Evolutionary conservation across 352 stramenopile species (phyloP), one percentile per base, ranked within the genome.

Genomic region (Phytophthora cactorum): DNA sequence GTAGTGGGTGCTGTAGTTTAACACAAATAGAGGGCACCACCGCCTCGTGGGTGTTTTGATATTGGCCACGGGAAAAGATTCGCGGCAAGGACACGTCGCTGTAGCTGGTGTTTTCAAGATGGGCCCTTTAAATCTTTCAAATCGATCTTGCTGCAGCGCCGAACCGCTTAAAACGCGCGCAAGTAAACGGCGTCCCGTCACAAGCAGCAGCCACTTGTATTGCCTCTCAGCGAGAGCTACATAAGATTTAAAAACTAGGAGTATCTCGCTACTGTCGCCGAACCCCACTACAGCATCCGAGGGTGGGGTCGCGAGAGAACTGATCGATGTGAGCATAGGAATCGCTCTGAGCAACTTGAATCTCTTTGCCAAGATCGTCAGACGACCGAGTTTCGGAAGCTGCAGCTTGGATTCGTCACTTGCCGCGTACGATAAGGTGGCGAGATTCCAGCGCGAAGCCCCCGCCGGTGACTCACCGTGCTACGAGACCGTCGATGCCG

Each of bases 391-490:
- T 28, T 41, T 55, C 49, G n/a, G 1, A n/a, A 55, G 15, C 15
- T 44, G 29, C 49, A 55, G 29, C 29, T 17, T n/a, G 25, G 10
- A 36, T 46, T 57, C 51, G 51, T 57, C 51, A 57, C 17, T 45
- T 45, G 12, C 51, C 11, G 5, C 5, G 5, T 36, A 36, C 27
- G 51, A 57, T 57, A 46, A 57, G 51, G 51, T 57, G 31, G 17
- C 50, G 3, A 45, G 45, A 28, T 47, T 44, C 32, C 46, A 52
- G 27, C 27, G 4, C 46, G 9, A 43, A 38, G 32, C 22, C 8
- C 28, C 29, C 5, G 7, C 17, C 17, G 29, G n/a, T 57, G 17
- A 57, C 17, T 57, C 51, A 57, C 32, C 5, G n/a, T 28, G 22
- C 31, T 45, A 17, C 22, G 17, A 31, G 15, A 44, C n/a, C 49